These are phyloP conservation scores for Neoconidiobolus thromboides DNA, from an alignment of 371 early-diverging fungal species.

Conservation along the genomic window DNA sequence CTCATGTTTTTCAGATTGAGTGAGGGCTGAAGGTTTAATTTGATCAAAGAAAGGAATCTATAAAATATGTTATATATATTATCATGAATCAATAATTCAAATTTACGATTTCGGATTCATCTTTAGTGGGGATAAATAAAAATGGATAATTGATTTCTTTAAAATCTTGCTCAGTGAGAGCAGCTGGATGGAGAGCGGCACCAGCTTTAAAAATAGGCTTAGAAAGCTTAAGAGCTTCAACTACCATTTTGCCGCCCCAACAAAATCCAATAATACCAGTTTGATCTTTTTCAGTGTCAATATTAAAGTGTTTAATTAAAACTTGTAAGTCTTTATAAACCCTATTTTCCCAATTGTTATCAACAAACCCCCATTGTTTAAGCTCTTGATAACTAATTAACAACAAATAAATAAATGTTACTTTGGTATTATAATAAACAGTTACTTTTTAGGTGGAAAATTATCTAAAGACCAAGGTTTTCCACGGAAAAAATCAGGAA, in stretches of 20 bases:
- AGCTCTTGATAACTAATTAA: background rate
- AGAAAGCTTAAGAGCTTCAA: background rate
- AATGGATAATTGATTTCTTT: conserved; percentile 30
- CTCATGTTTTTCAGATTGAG: conserved; percentile 21
- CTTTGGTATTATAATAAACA: background rate
- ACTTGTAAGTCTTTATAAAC: background rate
- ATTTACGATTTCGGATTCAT: conserved; percentile 34
- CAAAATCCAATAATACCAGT: conserved; percentile 3
- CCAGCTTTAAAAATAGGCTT: conserved; percentile 20
- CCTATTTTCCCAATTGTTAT: background rate
- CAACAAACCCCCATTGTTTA: background rate
- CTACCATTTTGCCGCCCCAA: conserved; percentile 2
- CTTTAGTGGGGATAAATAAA: conserved; percentile 31
- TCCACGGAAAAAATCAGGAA: conserved; percentile 44
- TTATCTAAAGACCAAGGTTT: conserved; percentile 15
- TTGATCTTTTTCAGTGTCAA: background rate
- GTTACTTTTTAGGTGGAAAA: conserved; percentile 7
- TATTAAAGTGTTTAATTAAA: background rate
- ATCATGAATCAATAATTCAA: background rate
- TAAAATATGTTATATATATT: no score
- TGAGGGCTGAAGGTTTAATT: conserved; percentile 20
- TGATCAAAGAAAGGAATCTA: background rate
- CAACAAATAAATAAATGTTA: no score
- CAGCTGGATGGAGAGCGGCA: conserved; percentile 38
- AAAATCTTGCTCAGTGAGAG: conserved; percentile 26